phyloP scores from a whole-genome alignment of 2,329 filamentous ascomycete genomes.

The Epichloe bromicola region DNA sequence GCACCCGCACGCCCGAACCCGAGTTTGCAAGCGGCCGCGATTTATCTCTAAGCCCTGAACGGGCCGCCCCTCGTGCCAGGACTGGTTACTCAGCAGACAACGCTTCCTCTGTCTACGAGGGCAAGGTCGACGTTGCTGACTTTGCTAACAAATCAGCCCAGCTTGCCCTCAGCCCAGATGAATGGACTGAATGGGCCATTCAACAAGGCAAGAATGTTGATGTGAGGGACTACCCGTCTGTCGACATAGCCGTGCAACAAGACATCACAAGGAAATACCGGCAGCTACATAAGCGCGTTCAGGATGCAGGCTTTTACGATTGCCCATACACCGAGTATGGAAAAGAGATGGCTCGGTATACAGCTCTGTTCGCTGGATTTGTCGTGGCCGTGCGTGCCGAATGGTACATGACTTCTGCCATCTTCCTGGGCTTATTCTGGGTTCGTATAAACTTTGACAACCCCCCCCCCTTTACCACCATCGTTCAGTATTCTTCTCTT shows the following conservation, averaged over 20 bases:
- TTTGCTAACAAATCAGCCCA: background rate
- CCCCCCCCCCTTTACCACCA: background rate
- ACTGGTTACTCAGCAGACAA: background rate
- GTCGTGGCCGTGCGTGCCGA: conserved; percentile 28
- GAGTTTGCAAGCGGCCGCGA: background rate
- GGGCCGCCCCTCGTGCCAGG: conserved; percentile 1
- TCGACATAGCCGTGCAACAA: conserved; percentile 40
- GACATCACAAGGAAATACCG: conserved; percentile 44
- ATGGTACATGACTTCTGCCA: conserved; percentile 45
- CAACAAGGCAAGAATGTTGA: conserved; percentile 22
- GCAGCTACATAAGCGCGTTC: conserved; percentile 38
- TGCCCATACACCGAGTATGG: conserved; percentile 46
- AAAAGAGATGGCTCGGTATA: conserved; percentile 44
- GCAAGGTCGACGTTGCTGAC: background rate
- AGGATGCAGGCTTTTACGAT: conserved; percentile 42
- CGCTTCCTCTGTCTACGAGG: background rate
- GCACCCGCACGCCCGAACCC: conserved; percentile 2
- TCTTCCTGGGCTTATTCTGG: conserved; percentile 51
- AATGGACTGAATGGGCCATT: conserved; percentile 24
- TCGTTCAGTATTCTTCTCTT: background rate
- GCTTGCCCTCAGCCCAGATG: conserved; percentile 7
- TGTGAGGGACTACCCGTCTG: conserved; percentile 32
- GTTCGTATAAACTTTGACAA: conserved; percentile 18
- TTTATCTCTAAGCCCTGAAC: background rate
- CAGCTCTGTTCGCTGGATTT: conserved; percentile 35